A percentile compares a stretch with the other conserved stretches of the same genome.
Evolutionary conservation across 208 protist species (phyloP).

Genomic region (Leishmania gerbilli): DNA sequence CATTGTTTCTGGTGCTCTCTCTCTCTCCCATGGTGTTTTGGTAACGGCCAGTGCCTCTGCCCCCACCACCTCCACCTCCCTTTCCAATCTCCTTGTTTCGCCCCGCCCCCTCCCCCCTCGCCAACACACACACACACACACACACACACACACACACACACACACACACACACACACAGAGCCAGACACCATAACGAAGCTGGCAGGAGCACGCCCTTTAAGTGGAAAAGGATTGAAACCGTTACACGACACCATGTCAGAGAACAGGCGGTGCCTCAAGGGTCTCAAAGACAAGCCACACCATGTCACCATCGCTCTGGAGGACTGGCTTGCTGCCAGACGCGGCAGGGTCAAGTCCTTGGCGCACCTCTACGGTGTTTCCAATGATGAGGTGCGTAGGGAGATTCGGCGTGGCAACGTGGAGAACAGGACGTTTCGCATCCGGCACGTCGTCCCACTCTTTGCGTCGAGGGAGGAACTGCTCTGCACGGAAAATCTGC

Average conservation of each 20-base stretch:
- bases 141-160: background rate
- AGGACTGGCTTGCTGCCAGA: background rate
- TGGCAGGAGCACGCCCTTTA: background rate
- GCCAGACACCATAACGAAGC: background rate
- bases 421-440: constrained; percentile 16
- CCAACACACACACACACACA: background rate
- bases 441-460: constrained; percentile 1
- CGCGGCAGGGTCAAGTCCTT: no score
- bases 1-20: background rate
- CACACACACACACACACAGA: background rate
- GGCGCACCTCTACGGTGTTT: constrained; percentile 5
- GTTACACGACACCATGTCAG: background rate
- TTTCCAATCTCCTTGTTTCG: no score
- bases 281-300: constrained; percentile 7
- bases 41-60: background rate
- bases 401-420: background rate
- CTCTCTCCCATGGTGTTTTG: background rate
- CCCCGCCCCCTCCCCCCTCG: no score
- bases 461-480: constrained; percentile 11
- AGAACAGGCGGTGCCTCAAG: background rate
- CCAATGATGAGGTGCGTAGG: background rate
- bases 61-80: background rate
- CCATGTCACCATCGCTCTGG: constrained; percentile 18
- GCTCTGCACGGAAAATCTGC: background rate
- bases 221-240: background rate